Base-by-base conservation (phyloP, 495 filamentous ascomycete genomes). In the Articulospora tetracladia region DNA sequence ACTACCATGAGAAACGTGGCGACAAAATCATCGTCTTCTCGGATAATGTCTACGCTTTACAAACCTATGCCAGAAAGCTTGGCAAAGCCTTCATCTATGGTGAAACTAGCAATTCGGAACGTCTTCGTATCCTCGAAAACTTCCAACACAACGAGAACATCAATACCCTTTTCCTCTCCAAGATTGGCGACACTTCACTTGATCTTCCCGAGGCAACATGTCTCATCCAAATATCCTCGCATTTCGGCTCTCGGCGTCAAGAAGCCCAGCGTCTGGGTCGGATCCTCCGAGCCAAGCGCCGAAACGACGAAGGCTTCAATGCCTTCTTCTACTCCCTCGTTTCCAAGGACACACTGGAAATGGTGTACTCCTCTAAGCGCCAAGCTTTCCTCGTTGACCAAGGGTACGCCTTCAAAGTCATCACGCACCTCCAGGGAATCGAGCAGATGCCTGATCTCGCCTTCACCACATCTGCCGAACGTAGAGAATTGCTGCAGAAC, bases 1-100 rank as follows among this genome's bases (percentile, higher is more conserved):
- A 98, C 74, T 98, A 94, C 73, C 94, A 99, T 75, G 94, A 99
- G 73, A 85, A 85, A 53, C 86, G 94, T 55, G 94, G 95, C 4
- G 94, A 99, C 79, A 99, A 99, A 70, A 89, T 98, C 68, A 98
- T 99, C 63, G 95, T 99, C 57, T 99, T 98, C 73, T 96, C 92
- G 1, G 94, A 99, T 73, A 97, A 99, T 69, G 93, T 99, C 63
- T 99, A 93, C 72, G 93, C 95, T 0, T 81, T 98, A 46, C 83
- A 92, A 68, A 77, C 81, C 24, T 97, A 98, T 69, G 94, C 94
- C 13, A 74, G 85, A 26, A 92, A 91, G 62, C 78, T 98, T 28
- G 81, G 83, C 34, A 97, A 97, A 69, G 89, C 88, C 39, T 98
- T 88, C 74, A 98, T 99, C 71, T 98, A 88, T 72, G 94, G 94